A percentile compares a stretch with the other conserved stretches of the same genome.
These are phyloP conservation scores for Daldinia vernicosa DNA, from an alignment of 495 filamentous ascomycete species.

Conservation along the genomic window DNA sequence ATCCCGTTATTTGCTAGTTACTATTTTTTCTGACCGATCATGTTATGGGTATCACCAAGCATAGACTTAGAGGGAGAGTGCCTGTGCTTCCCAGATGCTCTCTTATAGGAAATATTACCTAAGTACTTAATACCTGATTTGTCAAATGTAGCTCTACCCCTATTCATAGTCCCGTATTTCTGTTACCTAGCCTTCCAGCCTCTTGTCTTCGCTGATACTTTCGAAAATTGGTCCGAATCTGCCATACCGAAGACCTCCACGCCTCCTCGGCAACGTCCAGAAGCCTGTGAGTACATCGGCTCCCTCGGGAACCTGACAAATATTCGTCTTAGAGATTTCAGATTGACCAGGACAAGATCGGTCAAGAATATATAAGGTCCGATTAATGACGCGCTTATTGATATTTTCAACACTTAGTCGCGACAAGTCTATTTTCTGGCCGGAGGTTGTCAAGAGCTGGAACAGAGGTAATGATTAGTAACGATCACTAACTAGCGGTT, in stretches of 20 bases:
- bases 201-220: not conserved
- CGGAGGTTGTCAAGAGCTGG: not conserved
- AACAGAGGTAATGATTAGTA: not conserved
- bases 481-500: not conserved
- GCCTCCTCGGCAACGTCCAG: not conserved
- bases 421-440: not conserved
- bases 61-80: not conserved
- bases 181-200: not conserved
- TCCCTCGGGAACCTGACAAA: not conserved
- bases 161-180: not conserved
- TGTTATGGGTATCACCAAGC: not conserved
- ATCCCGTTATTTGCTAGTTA: not conserved
- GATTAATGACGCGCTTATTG: not conserved
- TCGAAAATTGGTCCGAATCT: not conserved
- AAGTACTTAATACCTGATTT: not conserved
- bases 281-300: not conserved
- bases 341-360: not conserved
- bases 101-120: too few species aligned
- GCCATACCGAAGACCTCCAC: not conserved
- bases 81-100: too few species aligned
- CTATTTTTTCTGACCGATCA: not conserved
- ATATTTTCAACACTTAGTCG: not conserved
- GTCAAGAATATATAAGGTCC: not conserved
- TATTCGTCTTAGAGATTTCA: not conserved
- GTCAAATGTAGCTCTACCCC: not conserved